These are phyloP conservation scores for Salicornia ramosissima DNA, from an alignment of 148 eudicot genomes.

Conservation along the genomic window DNA sequence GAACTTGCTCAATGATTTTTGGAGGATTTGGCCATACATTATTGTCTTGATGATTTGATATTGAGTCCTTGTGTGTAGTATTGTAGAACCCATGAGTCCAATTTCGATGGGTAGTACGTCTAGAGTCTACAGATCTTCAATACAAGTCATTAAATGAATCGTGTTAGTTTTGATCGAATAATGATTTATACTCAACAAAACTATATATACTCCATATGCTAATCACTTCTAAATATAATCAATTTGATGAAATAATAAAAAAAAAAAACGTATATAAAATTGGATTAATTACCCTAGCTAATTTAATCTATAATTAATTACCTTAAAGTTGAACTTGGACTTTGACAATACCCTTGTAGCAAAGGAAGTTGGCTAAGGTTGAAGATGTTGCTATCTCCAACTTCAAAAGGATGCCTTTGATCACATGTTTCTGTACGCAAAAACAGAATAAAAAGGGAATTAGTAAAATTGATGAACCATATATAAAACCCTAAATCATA, in stretches of 20 bases:
- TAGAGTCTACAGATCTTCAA: slow-evolving; percentile 39
- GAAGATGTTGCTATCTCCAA: slow-evolving; percentile 54
- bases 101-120: slow-evolving; percentile 28
- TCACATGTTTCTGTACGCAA: slow-evolving; percentile 15
- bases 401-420: slow-evolving; percentile 40
- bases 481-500: slow-evolving; percentile 14
- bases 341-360: slow-evolving; percentile 49
- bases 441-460: not conserved
- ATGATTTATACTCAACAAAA: too few species aligned
- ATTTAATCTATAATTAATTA: slow-evolving; percentile 9
- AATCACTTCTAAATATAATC: too few species aligned
- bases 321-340: slow-evolving; percentile 37
- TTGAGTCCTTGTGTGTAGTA: slow-evolving; percentile 7
- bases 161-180: not conserved
- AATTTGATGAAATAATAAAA: too few species aligned
- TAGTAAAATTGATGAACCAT: not conserved
- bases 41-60: slow-evolving; percentile 8
- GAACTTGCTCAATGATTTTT: slow-evolving; percentile 11
- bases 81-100: slow-evolving; percentile 29
- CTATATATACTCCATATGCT: too few species aligned
- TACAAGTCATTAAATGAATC: not conserved
- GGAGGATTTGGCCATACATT: slow-evolving; percentile 24
- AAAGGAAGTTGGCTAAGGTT: slow-evolving; percentile 68
- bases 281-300: not conserved
- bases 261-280: not conserved